phyloP scores from a whole-genome alignment of 352 stramenopile species.

The Phytophthora meadii region DNA sequence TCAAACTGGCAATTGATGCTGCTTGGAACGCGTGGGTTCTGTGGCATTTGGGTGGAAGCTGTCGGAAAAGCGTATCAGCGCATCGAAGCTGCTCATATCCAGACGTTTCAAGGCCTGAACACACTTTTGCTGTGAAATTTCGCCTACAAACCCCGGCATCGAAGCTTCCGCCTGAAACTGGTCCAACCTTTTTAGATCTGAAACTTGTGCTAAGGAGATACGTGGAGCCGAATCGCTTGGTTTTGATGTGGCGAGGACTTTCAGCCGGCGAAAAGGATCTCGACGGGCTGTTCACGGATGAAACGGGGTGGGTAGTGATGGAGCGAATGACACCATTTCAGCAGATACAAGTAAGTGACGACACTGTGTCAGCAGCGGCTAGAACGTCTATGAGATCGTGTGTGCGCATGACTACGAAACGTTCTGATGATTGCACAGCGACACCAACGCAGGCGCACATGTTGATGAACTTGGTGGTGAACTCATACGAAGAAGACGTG shows the following conservation, averaged over 20 bases:
- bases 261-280: conserved; percentile 45
- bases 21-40: conserved; percentile 47
- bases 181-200: conserved; percentile 30
- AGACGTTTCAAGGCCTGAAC: conserved; percentile 35
- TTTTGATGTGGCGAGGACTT: conserved; percentile 41
- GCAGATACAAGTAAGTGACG: neutral
- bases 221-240: conserved; percentile 33
- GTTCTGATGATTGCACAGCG: conserved; percentile 9
- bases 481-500: conserved; percentile 47
- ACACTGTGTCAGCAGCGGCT: neutral
- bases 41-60: conserved; percentile 40
- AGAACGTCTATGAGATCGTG: conserved; percentile 39
- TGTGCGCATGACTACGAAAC: conserved; percentile 33
- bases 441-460: conserved; percentile 4
- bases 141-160: conserved; percentile 26
- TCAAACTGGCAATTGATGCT: conserved; percentile 35
- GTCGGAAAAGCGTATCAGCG: conserved; percentile 38
- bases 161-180: neutral
- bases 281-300: conserved; percentile 32
- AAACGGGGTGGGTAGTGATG: conserved; percentile 43
- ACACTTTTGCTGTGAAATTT: conserved; percentile 47
- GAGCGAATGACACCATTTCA: conserved; percentile 26
- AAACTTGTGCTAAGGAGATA: conserved; percentile 51
- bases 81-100: conserved; percentile 41
- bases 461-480: conserved; percentile 38